A percentile compares a stretch with the other conserved stretches of the same genome.
These are phyloP conservation scores for Talaromyces trachyspermus DNA, from an alignment of 495 filamentous ascomycete genomes.

Conservation along the genomic window DNA sequence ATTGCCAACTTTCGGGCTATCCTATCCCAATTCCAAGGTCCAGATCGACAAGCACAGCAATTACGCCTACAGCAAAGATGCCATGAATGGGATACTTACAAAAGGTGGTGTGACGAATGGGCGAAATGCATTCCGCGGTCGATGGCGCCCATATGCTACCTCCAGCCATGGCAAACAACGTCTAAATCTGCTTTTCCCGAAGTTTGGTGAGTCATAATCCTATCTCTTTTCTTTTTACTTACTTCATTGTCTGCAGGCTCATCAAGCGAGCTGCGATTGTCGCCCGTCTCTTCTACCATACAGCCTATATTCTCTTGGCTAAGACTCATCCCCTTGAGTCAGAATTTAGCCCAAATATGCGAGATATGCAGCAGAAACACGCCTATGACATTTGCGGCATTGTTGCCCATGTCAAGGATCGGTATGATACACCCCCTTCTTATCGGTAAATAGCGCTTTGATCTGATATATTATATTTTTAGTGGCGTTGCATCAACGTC, in stretches of 20 bases:
- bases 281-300: constrained; percentile 87
- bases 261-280: constrained; percentile 75
- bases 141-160: constrained; percentile 78
- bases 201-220: constrained; percentile 58
- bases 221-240: neutral
- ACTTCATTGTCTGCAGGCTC: constrained; percentile 45
- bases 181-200: constrained; percentile 75
- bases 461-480: neutral
- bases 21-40: constrained; percentile 51
- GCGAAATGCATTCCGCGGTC: constrained; percentile 66
- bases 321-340: constrained; percentile 66
- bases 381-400: constrained; percentile 83
- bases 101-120: constrained; percentile 73
- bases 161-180: constrained; percentile 59
- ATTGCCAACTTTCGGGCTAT: constrained; percentile 73
- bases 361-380: constrained; percentile 58
- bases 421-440: constrained; percentile 32
- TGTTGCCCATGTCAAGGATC: constrained; percentile 72
- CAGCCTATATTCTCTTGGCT: constrained; percentile 68
- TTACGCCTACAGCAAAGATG: constrained; percentile 55
- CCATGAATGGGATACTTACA: constrained; percentile 71
- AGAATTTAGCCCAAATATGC: constrained; percentile 52
- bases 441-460: neutral
- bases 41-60: constrained; percentile 53
- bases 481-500: constrained; percentile 70